Percentiles rank a stretch among this genome's conserved stretches.
Conservation (phyloP, 1,139 yeast genomes). For the Saccharomyces hybrid region DNA sequence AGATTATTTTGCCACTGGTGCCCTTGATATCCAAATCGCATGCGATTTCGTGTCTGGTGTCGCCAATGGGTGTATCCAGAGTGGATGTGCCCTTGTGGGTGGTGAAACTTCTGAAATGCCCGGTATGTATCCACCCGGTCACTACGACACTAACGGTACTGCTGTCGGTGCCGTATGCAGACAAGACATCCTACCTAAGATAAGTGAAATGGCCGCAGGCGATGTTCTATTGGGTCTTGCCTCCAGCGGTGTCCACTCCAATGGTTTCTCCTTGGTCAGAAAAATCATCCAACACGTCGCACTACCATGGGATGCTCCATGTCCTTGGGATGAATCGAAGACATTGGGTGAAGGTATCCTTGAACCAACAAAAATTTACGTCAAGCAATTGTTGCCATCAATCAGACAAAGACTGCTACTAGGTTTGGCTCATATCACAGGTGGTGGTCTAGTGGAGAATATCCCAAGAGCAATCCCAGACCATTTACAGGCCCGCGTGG, state of each 20-base stretch:
- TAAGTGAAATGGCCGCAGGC: slow-evolving; percentile 61
- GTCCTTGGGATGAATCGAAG: slow-evolving; percentile 76
- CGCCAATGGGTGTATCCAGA: slow-evolving; percentile 88
- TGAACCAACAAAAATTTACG: slow-evolving; percentile 90
- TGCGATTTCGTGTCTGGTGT: slow-evolving; percentile 90
- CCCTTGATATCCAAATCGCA: slow-evolving; percentile 75
- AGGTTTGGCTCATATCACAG: slow-evolving; percentile 95
- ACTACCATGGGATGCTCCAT: slow-evolving; percentile 57
- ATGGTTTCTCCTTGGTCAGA: slow-evolving; percentile 92
- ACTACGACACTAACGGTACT: slow-evolving; percentile 97
- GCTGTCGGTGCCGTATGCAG: slow-evolving; percentile 96
- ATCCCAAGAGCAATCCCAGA: slow-evolving; percentile 91
- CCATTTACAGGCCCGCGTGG: slow-evolving; percentile 70
- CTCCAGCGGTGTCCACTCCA: slow-evolving; percentile 92
- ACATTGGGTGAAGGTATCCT: slow-evolving; percentile 82
- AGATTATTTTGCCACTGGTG: slow-evolving; percentile 95
- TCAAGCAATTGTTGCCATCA: slow-evolving; percentile 75
- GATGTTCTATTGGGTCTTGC: slow-evolving; percentile 79
- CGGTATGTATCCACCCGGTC: slow-evolving; percentile 91
- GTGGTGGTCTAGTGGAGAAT: slow-evolving; percentile 96
- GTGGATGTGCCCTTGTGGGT: slow-evolving; percentile 97
- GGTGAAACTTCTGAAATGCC: slow-evolving; percentile 99
- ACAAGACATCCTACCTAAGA: slow-evolving; percentile 62
- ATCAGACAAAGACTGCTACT: slow-evolving; percentile 59
- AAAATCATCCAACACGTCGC: slow-evolving; percentile 76